Evolutionary conservation across 1,284 basidiomycete genomes (phyloP).

Genomic region (Rhodotorula sp.): DNA sequence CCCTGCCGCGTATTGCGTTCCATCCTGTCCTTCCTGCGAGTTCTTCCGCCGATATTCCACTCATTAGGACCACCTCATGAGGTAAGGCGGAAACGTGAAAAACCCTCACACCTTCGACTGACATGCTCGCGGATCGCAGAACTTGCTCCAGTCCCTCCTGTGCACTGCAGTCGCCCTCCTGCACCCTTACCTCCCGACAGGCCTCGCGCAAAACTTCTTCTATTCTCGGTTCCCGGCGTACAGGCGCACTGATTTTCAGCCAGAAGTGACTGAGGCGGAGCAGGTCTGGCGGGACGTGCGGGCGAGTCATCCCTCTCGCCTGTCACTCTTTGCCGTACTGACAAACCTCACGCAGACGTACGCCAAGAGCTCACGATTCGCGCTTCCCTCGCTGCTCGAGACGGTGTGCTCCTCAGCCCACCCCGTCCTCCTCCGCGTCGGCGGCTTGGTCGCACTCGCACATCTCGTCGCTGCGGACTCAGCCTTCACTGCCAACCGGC

Average conservation of each 20-base stretch:
- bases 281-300: not conserved
- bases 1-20: not conserved
- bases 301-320: not conserved
- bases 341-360: not conserved
- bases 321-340: not conserved
- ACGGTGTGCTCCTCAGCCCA: not conserved
- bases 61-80: not conserved
- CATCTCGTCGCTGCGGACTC: slow-evolving; percentile 4
- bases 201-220: not conserved
- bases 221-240: slow-evolving; percentile 6
- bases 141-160: too few species aligned
- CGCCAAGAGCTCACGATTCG: not conserved
- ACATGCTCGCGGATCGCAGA: too few species aligned
- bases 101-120: too few species aligned
- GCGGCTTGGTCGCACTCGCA: slow-evolving; percentile 21
- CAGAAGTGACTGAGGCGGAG: not conserved
- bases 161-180: not conserved
- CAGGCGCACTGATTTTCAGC: not conserved
- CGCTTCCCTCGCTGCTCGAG: not conserved
- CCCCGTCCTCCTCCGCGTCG: not conserved
- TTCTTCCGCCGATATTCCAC: not conserved
- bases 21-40: not conserved
- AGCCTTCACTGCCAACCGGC: not conserved
- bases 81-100: too few species aligned
- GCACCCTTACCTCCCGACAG: not conserved